A percentile compares a stretch with the other conserved stretches of the same genome.
Evolutionary conservation across 2,329 filamentous ascomycete species (phyloP).

Genomic region (Colletotrichum sp.): DNA sequence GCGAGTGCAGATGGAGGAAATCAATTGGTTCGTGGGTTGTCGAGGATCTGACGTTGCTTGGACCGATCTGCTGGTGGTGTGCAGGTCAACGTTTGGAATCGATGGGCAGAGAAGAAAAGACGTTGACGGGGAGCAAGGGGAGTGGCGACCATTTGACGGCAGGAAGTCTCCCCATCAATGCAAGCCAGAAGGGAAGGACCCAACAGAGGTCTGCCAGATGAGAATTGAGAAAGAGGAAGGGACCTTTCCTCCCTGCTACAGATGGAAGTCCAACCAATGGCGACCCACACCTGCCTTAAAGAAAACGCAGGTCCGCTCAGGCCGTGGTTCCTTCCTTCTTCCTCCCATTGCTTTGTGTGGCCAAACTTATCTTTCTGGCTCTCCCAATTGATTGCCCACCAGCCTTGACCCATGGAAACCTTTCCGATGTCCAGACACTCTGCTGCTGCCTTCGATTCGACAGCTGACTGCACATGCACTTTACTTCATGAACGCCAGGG

Average conservation of each 20-base stretch:
- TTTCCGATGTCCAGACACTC: not conserved
- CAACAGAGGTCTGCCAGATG: too few relatives aligned
- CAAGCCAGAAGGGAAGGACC: too few relatives aligned
- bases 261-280: too few relatives aligned
- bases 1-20: not conserved
- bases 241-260: too few relatives aligned
- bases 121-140: not conserved
- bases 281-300: too few relatives aligned
- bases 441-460: not conserved
- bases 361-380: not conserved
- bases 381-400: not conserved
- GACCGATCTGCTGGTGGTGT: not conserved
- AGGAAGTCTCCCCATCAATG: not conserved
- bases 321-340: rapidly evolving
- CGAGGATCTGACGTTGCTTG: not conserved
- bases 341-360: not conserved
- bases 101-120: not conserved
- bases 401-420: not conserved
- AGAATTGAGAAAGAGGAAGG: too few relatives aligned
- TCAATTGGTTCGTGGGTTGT: not conserved
- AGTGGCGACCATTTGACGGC: too few relatives aligned
- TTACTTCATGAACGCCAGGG: not conserved
- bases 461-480: not conserved
- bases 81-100: not conserved
- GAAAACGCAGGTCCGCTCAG: too few relatives aligned